Evolutionary conservation across 495 filamentous ascomycete species (phyloP), one percentile per base, ranked within the genome.

Genomic region (Aspergillus panamensis): DNA sequence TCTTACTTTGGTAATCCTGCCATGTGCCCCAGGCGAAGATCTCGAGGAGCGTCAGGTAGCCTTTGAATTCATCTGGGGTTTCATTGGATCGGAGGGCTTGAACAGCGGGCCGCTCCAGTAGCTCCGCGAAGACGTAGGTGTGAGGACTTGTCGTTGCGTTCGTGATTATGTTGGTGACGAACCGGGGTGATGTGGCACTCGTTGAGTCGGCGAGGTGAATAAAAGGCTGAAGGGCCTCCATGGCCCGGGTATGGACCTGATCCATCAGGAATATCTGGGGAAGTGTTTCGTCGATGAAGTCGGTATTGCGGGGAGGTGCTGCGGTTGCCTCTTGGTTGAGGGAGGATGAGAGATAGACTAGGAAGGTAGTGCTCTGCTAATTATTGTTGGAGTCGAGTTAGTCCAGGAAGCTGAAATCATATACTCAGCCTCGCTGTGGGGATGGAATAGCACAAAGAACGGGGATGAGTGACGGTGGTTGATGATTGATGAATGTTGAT

Each of bases 1-100:
- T 45, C 45, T 47, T 66, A 88, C 87, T 67, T 69, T 84, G 79
- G 76, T 95, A 96, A 51, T 86, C 80, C 31, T 80, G 70, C 80
- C 89, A 96, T 63, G 91, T 96, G 51, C 94, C 95, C 81, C 92
- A 92, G 50, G 91, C 86, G 76, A 97, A 99, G 57, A 97, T 89
- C 74, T 94, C 81, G 42, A 97, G 87, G 3, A 96, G 81, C 7
- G 80, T 83, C 19, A 92, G 78, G 72, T 89, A 84, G 9, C 64
- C 59, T 16, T 74, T 66, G 57, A 80, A 79, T 54, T 88, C 82
- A 16, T 57, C 65, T 25, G 75, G 73, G 8, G 71, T 73, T 12
- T 76, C 71, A 25, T 73, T 59, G 13, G 73, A 68, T 30, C 80
- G 73, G 17, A 98, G 83, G 3, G 84, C 77, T 69, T 95, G 89